A percentile compares a stretch with the other conserved stretches of the same genome.
Evolutionary conservation across 306 rosid genomes (phyloP).

Genomic region (Lathyrus tuberosus): DNA sequence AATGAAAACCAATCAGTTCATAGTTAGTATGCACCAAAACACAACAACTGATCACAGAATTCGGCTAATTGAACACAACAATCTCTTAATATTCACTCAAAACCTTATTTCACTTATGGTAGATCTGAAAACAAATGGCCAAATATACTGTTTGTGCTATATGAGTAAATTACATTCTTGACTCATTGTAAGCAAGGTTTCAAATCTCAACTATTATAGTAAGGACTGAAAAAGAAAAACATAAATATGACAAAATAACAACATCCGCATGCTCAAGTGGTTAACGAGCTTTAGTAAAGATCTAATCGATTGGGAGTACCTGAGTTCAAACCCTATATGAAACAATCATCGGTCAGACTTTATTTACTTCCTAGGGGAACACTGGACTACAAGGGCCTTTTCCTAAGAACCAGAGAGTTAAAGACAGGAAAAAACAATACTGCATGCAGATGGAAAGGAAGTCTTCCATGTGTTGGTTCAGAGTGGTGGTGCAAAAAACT

Average conservation of each 20-base stretch:
- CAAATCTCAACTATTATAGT: neutral
- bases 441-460: slow-evolving; percentile 30
- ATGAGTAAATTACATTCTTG: neutral
- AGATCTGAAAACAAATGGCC: slow-evolving; percentile 22
- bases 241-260: slow-evolving; percentile 1
- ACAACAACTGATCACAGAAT: no score
- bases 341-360: neutral
- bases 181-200: neutral
- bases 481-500: neutral
- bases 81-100: neutral
- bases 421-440: neutral
- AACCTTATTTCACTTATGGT: slow-evolving; percentile 10
- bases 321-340: neutral
- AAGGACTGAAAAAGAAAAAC: slow-evolving; percentile 13
- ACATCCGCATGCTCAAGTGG: neutral
- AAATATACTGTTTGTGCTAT: neutral
- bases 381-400: neutral
- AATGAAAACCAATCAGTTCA: slow-evolving; percentile 27
- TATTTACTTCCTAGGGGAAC: neutral
- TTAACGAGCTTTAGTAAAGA: neutral
- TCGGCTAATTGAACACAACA: no score
- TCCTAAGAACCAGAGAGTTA: neutral
- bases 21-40: slow-evolving; percentile 33
- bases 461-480: no score
- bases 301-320: neutral